A percentile compares a stretch with the other conserved stretches of the same genome.
Evolutionary conservation across 768 basidiomycete species (phyloP).

Genomic region (Suillus lakei): DNA sequence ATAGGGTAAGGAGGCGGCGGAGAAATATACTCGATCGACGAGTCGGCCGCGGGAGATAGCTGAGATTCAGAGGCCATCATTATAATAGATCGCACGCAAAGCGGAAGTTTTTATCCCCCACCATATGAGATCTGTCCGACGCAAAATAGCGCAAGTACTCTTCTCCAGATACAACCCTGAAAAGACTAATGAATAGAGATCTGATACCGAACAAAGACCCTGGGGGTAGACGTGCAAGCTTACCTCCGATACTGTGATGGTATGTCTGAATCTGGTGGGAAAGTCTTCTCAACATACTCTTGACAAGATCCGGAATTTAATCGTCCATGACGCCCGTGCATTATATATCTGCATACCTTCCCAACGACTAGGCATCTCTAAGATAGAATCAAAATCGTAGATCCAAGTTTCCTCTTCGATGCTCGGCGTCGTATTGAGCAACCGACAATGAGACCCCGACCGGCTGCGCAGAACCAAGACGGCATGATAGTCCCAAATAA

Average conservation of each 20-base stretch:
- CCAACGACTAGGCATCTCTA: slow-evolving; percentile 56
- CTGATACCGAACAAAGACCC: slow-evolving; percentile 14
- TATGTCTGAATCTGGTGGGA: slow-evolving; percentile 37
- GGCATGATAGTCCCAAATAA: slow-evolving; percentile 82
- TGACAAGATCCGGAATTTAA: slow-evolving; percentile 25
- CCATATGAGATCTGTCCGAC: slow-evolving; percentile 81
- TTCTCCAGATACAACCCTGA: slow-evolving; percentile 61
- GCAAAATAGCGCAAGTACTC: slow-evolving; percentile 64
- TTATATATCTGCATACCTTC: slow-evolving; percentile 42
- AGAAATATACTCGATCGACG: slow-evolving; percentile 39
- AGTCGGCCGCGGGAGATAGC: slow-evolving; percentile 8
- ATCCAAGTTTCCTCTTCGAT: slow-evolving; percentile 50
- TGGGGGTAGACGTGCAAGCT: slow-evolving; percentile 12
- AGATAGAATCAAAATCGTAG: slow-evolving; percentile 69
- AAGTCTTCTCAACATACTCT: slow-evolving; percentile 55
- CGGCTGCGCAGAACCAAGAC: slow-evolving; percentile 55
- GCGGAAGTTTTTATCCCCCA: slow-evolving; percentile 32
- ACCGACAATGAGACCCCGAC: slow-evolving; percentile 3
- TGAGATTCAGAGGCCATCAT: slow-evolving; percentile 7
- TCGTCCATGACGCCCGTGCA: slow-evolving; percentile 1
- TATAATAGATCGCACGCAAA: slow-evolving; percentile 14
- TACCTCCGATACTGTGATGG: slow-evolving; percentile 51
- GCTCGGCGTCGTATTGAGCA: slow-evolving; percentile 7
- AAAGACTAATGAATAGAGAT: slow-evolving; percentile 46
- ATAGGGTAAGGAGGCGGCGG: slow-evolving; percentile 55